A percentile compares a stretch with the other conserved stretches of the same genome.
Conservation (phyloP, 495 filamentous ascomycete genomes). For the Neurospora sp. region DNA sequence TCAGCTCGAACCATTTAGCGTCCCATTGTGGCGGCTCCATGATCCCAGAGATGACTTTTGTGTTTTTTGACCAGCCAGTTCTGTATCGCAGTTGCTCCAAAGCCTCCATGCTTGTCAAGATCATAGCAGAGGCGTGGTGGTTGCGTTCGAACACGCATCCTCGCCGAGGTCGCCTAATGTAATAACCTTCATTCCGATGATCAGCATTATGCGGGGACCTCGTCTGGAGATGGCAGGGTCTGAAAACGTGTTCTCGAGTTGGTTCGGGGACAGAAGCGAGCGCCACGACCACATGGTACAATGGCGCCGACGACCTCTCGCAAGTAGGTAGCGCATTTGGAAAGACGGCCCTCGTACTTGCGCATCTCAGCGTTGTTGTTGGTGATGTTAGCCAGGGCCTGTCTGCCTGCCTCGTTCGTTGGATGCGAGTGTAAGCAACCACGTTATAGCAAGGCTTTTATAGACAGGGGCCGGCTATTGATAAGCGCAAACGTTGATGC, state of each 20-base stretch:
- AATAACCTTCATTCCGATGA: not conserved
- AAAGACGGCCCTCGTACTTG: slow-evolving; percentile 30
- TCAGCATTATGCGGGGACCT: not conserved
- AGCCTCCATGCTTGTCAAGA: not conserved
- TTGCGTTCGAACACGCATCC: not conserved
- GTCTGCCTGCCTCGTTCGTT: slow-evolving; percentile 25
- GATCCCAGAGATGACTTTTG: not conserved
- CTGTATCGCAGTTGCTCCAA: not conserved
- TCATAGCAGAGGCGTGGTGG: not conserved
- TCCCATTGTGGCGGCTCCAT: not conserved
- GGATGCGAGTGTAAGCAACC: slow-evolving; percentile 24
- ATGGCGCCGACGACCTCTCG: slow-evolving; percentile 38
- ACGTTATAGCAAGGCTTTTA: not conserved
- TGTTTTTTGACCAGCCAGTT: not conserved
- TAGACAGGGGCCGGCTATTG: not conserved
- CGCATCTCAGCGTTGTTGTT: slow-evolving; percentile 17
- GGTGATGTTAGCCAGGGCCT: slow-evolving; percentile 22
- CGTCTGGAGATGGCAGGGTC: not conserved
- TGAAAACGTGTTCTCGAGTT: not conserved
- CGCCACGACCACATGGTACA: not conserved
- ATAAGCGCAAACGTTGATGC: not conserved
- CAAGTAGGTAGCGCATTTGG: slow-evolving; percentile 23
- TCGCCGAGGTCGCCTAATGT: not conserved
- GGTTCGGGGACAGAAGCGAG: not conserved
- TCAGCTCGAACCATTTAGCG: not conserved